A percentile compares a stretch with the other conserved stretches of the same genome.
phyloP scores from a whole-genome alignment of 2,329 filamentous ascomycete genomes.

The Neonectria coccinea region DNA sequence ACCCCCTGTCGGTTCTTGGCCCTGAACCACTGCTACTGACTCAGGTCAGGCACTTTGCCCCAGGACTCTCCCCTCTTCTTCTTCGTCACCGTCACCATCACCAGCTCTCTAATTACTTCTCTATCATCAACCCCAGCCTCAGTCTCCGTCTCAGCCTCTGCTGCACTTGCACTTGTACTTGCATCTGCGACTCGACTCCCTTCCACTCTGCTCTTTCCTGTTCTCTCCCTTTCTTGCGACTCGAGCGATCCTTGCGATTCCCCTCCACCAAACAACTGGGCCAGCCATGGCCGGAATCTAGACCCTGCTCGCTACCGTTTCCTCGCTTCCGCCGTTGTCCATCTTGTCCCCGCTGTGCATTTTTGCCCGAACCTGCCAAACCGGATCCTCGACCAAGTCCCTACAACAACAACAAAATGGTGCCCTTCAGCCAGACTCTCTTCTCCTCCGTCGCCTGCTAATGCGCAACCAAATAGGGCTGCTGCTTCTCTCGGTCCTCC shows the following conservation, averaged over 20 bases:
- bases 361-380: neutral
- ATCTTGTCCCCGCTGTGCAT: neutral
- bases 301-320: neutral
- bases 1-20: neutral
- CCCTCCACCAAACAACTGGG: conserved; percentile 29
- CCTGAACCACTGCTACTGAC: neutral
- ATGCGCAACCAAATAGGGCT: conserved; percentile 59
- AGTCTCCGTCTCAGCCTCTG: too few species aligned
- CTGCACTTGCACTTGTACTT: neutral
- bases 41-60: conserved; percentile 2
- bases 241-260: neutral
- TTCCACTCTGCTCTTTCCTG: conserved; percentile 9
- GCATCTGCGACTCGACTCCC: neutral
- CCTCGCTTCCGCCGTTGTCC: neutral
- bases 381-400: conserved; percentile 15
- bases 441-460: conserved; percentile 28
- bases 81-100: neutral
- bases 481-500: conserved; percentile 66
- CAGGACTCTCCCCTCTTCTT: conserved; percentile 12
- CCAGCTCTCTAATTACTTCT: conserved; percentile 1
- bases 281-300: conserved; percentile 36
- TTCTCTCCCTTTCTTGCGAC: conserved; percentile 14
- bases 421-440: conserved; percentile 20
- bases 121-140: neutral
- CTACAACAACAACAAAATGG: conserved; percentile 32